A percentile compares a stretch with the other conserved stretches of the same genome.
Conservation (phyloP, 169 alveolate genomes). For the Fabrea salina region DNA sequence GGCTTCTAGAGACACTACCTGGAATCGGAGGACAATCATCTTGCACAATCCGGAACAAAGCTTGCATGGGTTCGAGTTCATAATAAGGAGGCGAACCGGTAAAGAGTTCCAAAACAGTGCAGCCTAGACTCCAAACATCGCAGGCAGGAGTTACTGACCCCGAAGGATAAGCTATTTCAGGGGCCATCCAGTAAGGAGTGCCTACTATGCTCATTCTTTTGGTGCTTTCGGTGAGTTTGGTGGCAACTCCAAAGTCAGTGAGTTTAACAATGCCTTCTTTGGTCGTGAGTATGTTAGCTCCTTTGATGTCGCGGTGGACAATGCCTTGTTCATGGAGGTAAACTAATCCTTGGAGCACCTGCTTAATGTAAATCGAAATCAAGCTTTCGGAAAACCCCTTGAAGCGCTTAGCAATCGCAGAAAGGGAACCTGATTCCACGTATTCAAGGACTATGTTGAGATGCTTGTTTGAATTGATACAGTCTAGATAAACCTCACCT, state of each 20-base stretch:
- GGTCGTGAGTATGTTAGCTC: conserved; percentile 75
- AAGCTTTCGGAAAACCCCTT: conserved; percentile 58
- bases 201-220: conserved; percentile 56
- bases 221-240: conserved; percentile 48
- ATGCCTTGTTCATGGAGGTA: conserved; percentile 71
- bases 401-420: conserved; percentile 44
- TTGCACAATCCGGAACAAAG: conserved; percentile 71
- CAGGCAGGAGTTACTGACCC: conserved; percentile 31
- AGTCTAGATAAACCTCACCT: conserved; percentile 39
- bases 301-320: conserved; percentile 80
- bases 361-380: conserved; percentile 56
- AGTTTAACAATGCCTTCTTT: conserved; percentile 69
- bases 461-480: conserved; percentile 47
- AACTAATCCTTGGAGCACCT: conserved; percentile 66
- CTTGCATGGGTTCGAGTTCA: conserved; percentile 63
- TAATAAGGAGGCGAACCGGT: conserved; percentile 79
- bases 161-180: conserved; percentile 48
- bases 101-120: conserved; percentile 82
- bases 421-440: conserved; percentile 67
- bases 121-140: conserved; percentile 83
- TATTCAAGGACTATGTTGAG: conserved; percentile 66
- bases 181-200: conserved; percentile 83
- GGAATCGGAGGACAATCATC: conserved; percentile 78
- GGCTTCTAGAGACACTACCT: conserved; percentile 49
- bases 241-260: conserved; percentile 83